Conservation (phyloP, 176 grass and related monocot species). For the Carex cristatella region DNA sequence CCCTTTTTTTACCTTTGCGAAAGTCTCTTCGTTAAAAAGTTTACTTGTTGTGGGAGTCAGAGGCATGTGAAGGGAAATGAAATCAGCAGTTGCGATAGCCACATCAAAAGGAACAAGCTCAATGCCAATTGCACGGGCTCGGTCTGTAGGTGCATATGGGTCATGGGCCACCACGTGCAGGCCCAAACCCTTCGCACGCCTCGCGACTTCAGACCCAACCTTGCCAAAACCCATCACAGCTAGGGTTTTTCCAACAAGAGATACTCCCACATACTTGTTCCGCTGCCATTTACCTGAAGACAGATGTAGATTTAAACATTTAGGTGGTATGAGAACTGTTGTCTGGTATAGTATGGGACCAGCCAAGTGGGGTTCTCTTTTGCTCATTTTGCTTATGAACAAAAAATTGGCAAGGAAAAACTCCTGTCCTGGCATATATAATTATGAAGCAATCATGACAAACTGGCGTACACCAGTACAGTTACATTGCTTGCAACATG, state of each 20-base stretch:
- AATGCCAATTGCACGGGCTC: conserved; percentile 74
- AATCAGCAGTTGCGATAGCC: conserved; percentile 69
- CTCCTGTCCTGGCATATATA: neutral
- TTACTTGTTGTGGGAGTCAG: conserved; percentile 65
- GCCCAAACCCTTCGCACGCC: conserved; percentile 70
- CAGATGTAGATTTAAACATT: neutral
- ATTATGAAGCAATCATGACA: neutral
- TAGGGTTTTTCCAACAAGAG: conserved; percentile 76
- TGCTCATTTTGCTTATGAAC: neutral
- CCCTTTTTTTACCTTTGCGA: conserved; percentile 67
- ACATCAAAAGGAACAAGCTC: conserved; percentile 83
- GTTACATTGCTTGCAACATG: neutral
- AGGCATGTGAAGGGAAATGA: conserved; percentile 92
- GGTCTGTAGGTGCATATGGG: conserved; percentile 70
- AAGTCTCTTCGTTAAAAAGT: conserved; percentile 77
- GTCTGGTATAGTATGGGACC: neutral
- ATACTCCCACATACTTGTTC: conserved; percentile 72
- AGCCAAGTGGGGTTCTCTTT: neutral
- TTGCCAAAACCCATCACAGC: conserved; percentile 91
- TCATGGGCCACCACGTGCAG: conserved; percentile 76
- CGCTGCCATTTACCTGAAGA: conserved; percentile 80
- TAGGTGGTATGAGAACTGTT: neutral
- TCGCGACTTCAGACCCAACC: conserved; percentile 88
- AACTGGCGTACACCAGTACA: neutral
- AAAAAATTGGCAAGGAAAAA: neutral